Evolutionary conservation across 495 filamentous ascomycete genomes (phyloP).

Genomic region (Neurospora sp.): DNA sequence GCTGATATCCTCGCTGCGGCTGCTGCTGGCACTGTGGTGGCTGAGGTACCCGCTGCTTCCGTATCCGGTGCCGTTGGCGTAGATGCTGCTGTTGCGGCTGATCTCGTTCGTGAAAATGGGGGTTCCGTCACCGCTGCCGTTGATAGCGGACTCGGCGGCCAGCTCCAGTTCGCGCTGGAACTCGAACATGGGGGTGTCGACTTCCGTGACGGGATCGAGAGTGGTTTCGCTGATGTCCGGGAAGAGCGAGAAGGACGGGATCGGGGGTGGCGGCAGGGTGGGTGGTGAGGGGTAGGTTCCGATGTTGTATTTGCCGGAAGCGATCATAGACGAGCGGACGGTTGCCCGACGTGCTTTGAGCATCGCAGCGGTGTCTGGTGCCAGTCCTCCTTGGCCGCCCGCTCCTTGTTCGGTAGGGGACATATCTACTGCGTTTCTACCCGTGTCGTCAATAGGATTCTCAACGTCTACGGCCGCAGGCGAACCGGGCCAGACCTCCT

Average conservation of each 20-base stretch:
- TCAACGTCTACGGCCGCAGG: not conserved
- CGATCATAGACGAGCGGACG: constrained; percentile 13
- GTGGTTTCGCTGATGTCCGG: constrained; percentile 15
- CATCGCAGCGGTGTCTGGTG: not conserved
- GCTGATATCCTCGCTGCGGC: not conserved
- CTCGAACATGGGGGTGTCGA: constrained; percentile 11
- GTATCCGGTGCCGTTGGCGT: not conserved
- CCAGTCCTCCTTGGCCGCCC: not conserved
- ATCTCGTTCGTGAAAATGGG: not conserved
- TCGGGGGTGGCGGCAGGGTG: constrained; percentile 3
- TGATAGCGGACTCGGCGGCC: constrained; percentile 9
- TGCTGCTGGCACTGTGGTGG: not conserved
- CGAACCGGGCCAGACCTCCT: not conserved
- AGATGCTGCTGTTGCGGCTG: not conserved
- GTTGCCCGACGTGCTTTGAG: constrained; percentile 6
- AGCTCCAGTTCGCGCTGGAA: constrained; percentile 12
- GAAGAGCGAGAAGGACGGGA: constrained; percentile 18
- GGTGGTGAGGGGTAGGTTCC: constrained; percentile 3
- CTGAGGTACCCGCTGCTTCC: not conserved
- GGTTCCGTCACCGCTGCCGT: not conserved
- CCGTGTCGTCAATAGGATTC: not conserved
- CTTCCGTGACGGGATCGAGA: constrained; percentile 19
- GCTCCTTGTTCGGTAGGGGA: not conserved
- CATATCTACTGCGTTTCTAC: not conserved
- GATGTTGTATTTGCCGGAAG: not conserved